Percentiles rank a stretch among this genome's conserved stretches.
Evolutionary conservation across 2,329 filamentous ascomycete species (phyloP).

Genomic region (Arthroderma sp.): DNA sequence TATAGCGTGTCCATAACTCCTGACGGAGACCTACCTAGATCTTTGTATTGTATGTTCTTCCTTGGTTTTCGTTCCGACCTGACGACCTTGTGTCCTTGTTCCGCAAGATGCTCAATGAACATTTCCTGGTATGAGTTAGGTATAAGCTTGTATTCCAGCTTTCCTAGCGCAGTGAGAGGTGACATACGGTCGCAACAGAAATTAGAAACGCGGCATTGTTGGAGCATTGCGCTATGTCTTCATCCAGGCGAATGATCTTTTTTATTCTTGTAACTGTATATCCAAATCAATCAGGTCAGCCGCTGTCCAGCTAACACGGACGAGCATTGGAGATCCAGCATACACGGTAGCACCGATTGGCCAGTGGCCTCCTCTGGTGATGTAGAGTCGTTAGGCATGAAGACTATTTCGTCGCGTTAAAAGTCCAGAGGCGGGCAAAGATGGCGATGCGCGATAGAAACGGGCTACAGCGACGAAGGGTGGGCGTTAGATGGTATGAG

Average conservation of each 20-base stretch:
- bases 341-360: slow-evolving; percentile 72
- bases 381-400: slow-evolving; percentile 83
- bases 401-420: neutral
- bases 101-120: slow-evolving; percentile 84
- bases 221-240: slow-evolving; percentile 72
- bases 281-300: slow-evolving; percentile 3
- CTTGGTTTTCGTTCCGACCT: slow-evolving; percentile 85
- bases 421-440: no score
- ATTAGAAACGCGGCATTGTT: slow-evolving; percentile 93
- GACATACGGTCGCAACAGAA: slow-evolving; percentile 65
- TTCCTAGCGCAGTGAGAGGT: neutral
- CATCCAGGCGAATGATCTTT: slow-evolving; percentile 82
- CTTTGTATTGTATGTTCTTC: slow-evolving; percentile 89
- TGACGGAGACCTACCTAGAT: slow-evolving; percentile 52
- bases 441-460: no score
- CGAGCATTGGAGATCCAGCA: slow-evolving; percentile 19
- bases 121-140: slow-evolving; percentile 50
- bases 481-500: no score
- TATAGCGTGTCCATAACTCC: neutral
- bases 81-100: slow-evolving; percentile 73
- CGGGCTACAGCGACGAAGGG: no score
- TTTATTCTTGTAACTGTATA: slow-evolving; percentile 76
- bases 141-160: neutral
- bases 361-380: slow-evolving; percentile 72
- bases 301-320: slow-evolving; percentile 5